Evolutionary conservation across 306 rosid species (phyloP), one percentile per base, ranked within the genome.

Genomic region (Hippophae rhamnoides): DNA sequence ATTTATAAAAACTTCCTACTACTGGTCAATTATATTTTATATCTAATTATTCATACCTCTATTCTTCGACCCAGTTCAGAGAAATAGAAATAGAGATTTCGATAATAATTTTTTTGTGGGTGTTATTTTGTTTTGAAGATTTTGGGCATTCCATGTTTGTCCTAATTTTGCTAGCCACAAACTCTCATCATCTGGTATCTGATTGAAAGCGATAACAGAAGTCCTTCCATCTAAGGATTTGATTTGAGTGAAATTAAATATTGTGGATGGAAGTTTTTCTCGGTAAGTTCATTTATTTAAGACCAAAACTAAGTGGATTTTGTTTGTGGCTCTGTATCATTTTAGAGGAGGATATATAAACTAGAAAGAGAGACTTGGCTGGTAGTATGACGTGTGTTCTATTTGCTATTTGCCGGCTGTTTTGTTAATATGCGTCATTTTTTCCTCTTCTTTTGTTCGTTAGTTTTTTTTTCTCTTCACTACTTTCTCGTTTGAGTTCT

Each of bases 201-300:
- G 52, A 60, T 65, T 48, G 79, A 80, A 71, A 72, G 69, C 52
- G 77, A 74, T 72, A 46, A 65, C 70, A 65, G 71, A 63, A 74
- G 63, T 55, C 75, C 53, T 54, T 62, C 52, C 55, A 18, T 25
- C n/a, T 41, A 9, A 58, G 62, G 52, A 67, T 69, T 73, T 63
- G 75, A 69, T 79, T n/a, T 13, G 26, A 18, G 40, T 14, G 3
- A 66, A 57, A 52, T 68, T 52, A 10, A 62, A 63, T 8, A 62
- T 11, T 72, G 76, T 69, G 73, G 76, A 63, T 68, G 72, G 62
- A 73, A 43, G 6, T 26, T 48, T 66, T 73, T 50, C 72, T 48
- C 58, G 75, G 79, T 69, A 49, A 70, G 78, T 66, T 23, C 47
- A 55, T 58, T 53, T 9, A 65, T 73, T 13, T 61, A 9, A 10